These are phyloP conservation scores for Sporothrix brunneoviolacea DNA, from an alignment of 2,329 filamentous ascomycete genomes.

Conservation along the genomic window DNA sequence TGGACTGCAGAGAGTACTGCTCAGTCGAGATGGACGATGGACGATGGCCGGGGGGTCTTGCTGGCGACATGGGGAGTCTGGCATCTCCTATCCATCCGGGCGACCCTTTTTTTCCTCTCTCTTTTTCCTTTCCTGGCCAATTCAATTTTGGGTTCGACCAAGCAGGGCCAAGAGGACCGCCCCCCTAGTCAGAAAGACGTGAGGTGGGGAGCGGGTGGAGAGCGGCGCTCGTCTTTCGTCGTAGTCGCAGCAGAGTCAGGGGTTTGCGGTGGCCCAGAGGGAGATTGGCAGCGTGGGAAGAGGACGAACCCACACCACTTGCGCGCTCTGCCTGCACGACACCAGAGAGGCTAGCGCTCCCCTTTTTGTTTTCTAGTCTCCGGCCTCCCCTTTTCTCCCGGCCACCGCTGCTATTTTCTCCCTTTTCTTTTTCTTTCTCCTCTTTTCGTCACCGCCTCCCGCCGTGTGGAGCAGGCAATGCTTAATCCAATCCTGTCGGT, in stretches of 20 bases:
- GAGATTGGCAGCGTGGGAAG: background rate
- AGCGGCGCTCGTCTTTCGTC: background rate
- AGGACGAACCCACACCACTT: too few relatives aligned
- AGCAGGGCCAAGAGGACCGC: background rate
- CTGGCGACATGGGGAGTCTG: too few relatives aligned
- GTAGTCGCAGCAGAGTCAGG: conserved; percentile 3
- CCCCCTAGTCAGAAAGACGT: background rate
- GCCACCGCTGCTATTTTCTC: background rate
- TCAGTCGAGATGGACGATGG: too few relatives aligned
- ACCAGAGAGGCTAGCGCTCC: background rate
- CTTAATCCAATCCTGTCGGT: background rate
- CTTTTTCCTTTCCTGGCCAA: background rate
- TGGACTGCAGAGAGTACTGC: too few relatives aligned
- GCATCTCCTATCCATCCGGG: too few relatives aligned
- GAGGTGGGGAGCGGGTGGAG: conserved; percentile 3
- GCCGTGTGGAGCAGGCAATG: background rate
- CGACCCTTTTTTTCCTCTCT: background rate
- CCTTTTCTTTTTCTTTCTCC: background rate
- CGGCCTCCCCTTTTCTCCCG: too few relatives aligned
- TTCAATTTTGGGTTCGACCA: conserved; percentile 5
- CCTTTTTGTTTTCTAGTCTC: too few relatives aligned
- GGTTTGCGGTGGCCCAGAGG: conserved; percentile 1
- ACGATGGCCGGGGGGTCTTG: too few relatives aligned
- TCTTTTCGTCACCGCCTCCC: conserved; percentile 3
- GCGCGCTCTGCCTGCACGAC: conserved; percentile 2